Percentiles rank a stretch among this genome's conserved stretches.
Conservation (phyloP, 2,329 filamentous ascomycete species). For the Bipolaris oryzae region DNA sequence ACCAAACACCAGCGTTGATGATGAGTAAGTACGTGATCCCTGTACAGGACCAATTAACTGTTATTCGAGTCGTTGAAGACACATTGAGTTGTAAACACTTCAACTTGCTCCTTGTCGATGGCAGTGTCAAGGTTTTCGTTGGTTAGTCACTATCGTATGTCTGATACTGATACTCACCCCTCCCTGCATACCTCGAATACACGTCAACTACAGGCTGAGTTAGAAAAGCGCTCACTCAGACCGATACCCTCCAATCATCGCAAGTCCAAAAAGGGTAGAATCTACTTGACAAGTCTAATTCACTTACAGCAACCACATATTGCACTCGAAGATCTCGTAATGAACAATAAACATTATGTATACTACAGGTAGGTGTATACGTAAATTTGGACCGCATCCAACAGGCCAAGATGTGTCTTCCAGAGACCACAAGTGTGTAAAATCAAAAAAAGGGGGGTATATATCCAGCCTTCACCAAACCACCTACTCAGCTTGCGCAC, state of each 20-base stretch:
- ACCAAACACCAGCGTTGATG: not conserved
- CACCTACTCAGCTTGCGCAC: slow-evolving; percentile 1
- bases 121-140: not conserved
- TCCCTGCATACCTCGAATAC: not conserved
- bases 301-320: too few relatives aligned
- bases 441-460: slow-evolving; percentile 18
- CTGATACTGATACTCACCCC: not conserved
- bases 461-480: slow-evolving; percentile 8
- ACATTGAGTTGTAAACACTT: not conserved
- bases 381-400: slow-evolving; percentile 29
- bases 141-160: not conserved
- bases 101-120: not conserved
- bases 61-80: not conserved
- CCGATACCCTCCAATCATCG: not conserved
- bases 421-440: slow-evolving; percentile 16
- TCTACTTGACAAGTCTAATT: not conserved
- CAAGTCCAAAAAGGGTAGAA: not conserved
- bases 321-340: not conserved
- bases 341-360: slow-evolving; percentile 24
- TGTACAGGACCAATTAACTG: not conserved
- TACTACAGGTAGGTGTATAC: slow-evolving; percentile 23
- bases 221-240: not conserved
- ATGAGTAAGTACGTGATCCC: not conserved
- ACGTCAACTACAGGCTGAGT: not conserved
- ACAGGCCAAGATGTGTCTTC: slow-evolving; percentile 10